Percentiles rank a stretch among this genome's conserved stretches.
phyloP scores from a whole-genome alignment of 495 filamentous ascomycete species.

The Beverwykella pulmonaria region DNA sequence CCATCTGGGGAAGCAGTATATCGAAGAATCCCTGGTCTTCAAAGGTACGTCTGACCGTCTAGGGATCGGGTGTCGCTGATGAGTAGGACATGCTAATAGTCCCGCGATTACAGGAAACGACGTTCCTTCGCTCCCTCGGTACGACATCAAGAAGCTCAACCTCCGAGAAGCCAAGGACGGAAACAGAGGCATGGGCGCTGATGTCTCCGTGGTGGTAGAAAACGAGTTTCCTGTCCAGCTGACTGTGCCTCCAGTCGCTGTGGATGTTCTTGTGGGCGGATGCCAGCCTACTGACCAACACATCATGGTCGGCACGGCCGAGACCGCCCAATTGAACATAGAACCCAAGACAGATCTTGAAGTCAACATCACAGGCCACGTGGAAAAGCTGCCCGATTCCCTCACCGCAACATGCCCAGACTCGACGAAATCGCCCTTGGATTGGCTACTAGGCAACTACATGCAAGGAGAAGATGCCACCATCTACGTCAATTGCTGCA shows the following conservation, averaged over 20 bases:
- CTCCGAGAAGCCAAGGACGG: constrained; percentile 66
- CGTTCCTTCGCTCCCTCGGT: constrained; percentile 73
- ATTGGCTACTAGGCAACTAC: constrained; percentile 78
- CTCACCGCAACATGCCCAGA: constrained; percentile 73
- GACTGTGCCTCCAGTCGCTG: constrained; percentile 74
- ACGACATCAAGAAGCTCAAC: constrained; percentile 75
- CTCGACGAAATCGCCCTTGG: constrained; percentile 76
- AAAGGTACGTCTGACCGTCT: constrained; percentile 63
- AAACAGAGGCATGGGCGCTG: constrained; percentile 65
- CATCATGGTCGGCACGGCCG: constrained; percentile 76
- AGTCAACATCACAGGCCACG: constrained; percentile 68
- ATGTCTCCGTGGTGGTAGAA: constrained; percentile 67
- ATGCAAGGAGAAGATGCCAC: constrained; percentile 75
- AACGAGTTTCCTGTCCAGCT: constrained; percentile 78
- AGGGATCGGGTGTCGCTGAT: constrained; percentile 39
- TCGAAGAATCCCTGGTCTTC: constrained; percentile 73
- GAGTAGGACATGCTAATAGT: constrained; percentile 36
- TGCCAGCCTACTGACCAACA: constrained; percentile 64
- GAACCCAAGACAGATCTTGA: constrained; percentile 63
- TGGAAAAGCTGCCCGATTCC: constrained; percentile 68
- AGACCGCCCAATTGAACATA: constrained; percentile 65
- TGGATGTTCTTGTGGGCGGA: constrained; percentile 79
- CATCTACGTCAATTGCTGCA: constrained; percentile 78
- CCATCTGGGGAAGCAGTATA: constrained; percentile 68
- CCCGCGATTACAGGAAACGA: constrained; percentile 53